Evolutionary conservation across 495 filamentous ascomycete genomes (phyloP).

Genomic region (Aspergillus kassunensis): DNA sequence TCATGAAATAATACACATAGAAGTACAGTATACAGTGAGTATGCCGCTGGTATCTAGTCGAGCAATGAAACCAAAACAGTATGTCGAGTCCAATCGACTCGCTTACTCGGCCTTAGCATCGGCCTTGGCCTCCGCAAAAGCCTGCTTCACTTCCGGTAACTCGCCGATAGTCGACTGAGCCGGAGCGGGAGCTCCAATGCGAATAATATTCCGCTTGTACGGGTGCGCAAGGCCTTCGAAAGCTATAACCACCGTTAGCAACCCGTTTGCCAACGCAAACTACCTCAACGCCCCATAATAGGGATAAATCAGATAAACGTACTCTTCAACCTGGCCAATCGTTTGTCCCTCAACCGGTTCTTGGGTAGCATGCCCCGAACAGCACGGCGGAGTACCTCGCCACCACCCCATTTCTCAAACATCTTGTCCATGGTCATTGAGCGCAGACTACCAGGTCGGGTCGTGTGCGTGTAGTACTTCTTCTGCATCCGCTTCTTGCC

Average conservation of each 20-base stretch:
- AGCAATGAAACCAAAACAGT: conserved; percentile 11
- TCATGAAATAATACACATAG: conserved; percentile 33
- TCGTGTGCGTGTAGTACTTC: conserved; percentile 90
- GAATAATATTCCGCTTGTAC: conserved; percentile 82
- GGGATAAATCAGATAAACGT: too few species aligned
- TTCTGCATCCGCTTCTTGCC: conserved; percentile 92
- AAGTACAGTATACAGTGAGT: conserved; percentile 19
- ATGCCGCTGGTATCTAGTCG: conserved; percentile 15
- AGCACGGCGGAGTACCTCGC: conserved; percentile 86
- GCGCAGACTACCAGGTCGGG: conserved; percentile 80
- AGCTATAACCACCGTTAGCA: conserved; percentile 43
- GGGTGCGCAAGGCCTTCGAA: conserved; percentile 91
- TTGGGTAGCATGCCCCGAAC: conserved; percentile 97
- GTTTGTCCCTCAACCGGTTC: conserved; percentile 82
- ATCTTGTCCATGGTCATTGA: conserved; percentile 91
- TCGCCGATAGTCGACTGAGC: conserved; percentile 33
- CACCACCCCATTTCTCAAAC: conserved; percentile 91
- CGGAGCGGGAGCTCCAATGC: conserved; percentile 59
- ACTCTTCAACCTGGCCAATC: conserved; percentile 87
- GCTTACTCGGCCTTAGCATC: conserved; percentile 15
- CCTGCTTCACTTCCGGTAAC: conserved; percentile 44
- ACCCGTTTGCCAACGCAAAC: background rate
- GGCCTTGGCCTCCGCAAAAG: conserved; percentile 44
- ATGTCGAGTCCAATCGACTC: conserved; percentile 1
- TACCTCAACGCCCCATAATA: too few species aligned